Evolutionary conservation across 2,329 filamentous ascomycete species (phyloP).

Genomic region (Beauveria scarabaeidicola): DNA sequence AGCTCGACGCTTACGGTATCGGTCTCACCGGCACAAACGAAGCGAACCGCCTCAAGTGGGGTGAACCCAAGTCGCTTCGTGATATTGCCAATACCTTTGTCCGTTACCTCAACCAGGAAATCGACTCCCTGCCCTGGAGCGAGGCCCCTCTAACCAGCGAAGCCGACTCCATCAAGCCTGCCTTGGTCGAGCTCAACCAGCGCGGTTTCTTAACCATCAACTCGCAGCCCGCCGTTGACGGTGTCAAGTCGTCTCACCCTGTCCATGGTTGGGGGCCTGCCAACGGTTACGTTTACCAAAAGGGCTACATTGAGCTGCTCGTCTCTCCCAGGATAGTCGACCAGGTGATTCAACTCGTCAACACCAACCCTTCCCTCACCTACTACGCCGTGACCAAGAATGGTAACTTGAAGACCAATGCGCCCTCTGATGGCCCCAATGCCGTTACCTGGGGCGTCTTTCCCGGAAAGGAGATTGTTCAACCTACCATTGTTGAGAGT

Average conservation of each 20-base stretch:
- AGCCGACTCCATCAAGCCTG: conserved; percentile 65
- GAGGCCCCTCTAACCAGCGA: conserved; percentile 80
- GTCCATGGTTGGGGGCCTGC: conserved; percentile 89
- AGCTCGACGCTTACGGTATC: conserved; percentile 89
- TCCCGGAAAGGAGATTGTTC: conserved; percentile 97
- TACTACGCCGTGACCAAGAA: conserved; percentile 89
- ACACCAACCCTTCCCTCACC: conserved; percentile 71
- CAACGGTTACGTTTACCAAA: conserved; percentile 97
- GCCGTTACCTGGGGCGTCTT: conserved; percentile 99
- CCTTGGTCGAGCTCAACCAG: conserved; percentile 74
- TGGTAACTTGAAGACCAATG: conserved; percentile 76
- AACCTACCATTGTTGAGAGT: conserved; percentile 97
- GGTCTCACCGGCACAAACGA: conserved; percentile 92
- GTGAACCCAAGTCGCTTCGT: conserved; percentile 67
- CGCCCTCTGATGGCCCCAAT: conserved; percentile 78
- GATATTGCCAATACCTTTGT: conserved; percentile 82
- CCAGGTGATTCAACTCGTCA: conserved; percentile 69
- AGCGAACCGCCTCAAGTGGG: conserved; percentile 92
- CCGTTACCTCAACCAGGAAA: conserved; percentile 69
- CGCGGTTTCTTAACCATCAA: conserved; percentile 92
- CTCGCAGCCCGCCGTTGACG: conserved; percentile 90
- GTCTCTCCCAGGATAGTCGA: conserved; percentile 72
- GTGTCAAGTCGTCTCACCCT: conserved; percentile 77
- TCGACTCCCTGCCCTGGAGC: conserved; percentile 87
- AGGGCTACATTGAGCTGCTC: conserved; percentile 89